Conservation (phyloP, 441 rosid species). For the Omphalea diandra region DNA sequence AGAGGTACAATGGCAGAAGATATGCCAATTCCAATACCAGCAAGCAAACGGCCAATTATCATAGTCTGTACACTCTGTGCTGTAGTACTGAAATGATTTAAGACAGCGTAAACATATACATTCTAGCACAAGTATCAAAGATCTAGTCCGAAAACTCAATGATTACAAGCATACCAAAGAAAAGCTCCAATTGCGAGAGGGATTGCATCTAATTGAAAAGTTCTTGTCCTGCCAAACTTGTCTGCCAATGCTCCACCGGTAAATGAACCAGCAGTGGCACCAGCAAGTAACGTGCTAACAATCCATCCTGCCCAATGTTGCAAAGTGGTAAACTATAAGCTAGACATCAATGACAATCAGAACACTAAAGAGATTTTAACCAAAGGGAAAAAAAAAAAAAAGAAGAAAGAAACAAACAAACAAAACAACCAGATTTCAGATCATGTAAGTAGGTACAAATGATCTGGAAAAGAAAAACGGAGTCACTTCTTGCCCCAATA, state of each 20-base stretch:
- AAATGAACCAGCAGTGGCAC: conserved; percentile 94
- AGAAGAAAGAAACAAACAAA: too few relatives aligned
- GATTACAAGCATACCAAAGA: conserved; percentile 54
- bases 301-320: conserved; percentile 74
- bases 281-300: conserved; percentile 94
- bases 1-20: conserved; percentile 97
- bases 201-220: conserved; percentile 91
- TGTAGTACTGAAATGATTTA: conserved; percentile 57
- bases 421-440: conserved; percentile 5
- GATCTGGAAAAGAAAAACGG: background rate
- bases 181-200: conserved; percentile 86
- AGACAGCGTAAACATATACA: conserved; percentile 23
- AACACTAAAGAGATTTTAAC: background rate
- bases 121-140: conserved; percentile 11
- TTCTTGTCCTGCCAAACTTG: conserved; percentile 88
- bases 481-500: background rate
- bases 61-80: conserved; percentile 87
- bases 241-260: conserved; percentile 96
- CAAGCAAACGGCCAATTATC: conserved; percentile 95
- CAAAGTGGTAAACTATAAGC: conserved; percentile 21
- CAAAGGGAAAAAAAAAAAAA: background rate
- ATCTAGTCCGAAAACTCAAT: conserved; percentile 9
- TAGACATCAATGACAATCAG: background rate
- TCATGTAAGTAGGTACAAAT: background rate
- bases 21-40: conserved; percentile 97